These are phyloP conservation scores for Fraxinus greggii DNA, from an alignment of 305 asterid species.

Conservation along the genomic window DNA sequence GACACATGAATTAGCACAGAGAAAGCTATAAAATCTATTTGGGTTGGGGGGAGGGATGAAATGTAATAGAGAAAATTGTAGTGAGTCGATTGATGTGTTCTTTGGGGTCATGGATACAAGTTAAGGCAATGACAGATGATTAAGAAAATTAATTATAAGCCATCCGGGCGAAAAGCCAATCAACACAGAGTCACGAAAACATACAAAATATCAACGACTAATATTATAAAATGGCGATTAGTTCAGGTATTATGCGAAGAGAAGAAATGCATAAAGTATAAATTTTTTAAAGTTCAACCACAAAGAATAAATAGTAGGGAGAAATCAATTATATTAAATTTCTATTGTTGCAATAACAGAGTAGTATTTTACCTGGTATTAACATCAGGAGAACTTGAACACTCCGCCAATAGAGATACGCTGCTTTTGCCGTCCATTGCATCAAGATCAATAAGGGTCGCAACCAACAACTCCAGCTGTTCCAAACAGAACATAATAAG, in stretches of 20 bases:
- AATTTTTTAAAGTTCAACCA: background rate
- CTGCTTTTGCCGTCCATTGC: slow-evolving; percentile 98
- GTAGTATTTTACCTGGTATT: slow-evolving; percentile 67
- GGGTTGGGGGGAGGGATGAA: background rate
- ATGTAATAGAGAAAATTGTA: background rate
- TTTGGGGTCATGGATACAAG: background rate
- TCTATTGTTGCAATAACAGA: background rate
- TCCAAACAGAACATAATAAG: slow-evolving; percentile 27
- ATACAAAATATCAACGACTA: background rate
- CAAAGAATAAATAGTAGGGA: background rate
- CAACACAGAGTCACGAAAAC: background rate
- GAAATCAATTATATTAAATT: background rate
- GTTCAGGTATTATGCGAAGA: background rate
- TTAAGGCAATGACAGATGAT: background rate
- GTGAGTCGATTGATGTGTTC: too few species aligned
- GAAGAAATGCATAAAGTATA: background rate
- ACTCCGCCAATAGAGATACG: slow-evolving; percentile 75
- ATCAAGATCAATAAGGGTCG: slow-evolving; percentile 88
- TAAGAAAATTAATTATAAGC: background rate
- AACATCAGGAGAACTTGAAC: slow-evolving; percentile 90
- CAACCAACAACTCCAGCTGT: slow-evolving; percentile 84
- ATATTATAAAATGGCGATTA: background rate
- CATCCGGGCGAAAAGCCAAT: background rate
- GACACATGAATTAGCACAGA: background rate
- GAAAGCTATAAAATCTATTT: background rate